These are phyloP conservation scores for Tuber brumale DNA, from an alignment of 495 filamentous ascomycete species.

Conservation along the genomic window DNA sequence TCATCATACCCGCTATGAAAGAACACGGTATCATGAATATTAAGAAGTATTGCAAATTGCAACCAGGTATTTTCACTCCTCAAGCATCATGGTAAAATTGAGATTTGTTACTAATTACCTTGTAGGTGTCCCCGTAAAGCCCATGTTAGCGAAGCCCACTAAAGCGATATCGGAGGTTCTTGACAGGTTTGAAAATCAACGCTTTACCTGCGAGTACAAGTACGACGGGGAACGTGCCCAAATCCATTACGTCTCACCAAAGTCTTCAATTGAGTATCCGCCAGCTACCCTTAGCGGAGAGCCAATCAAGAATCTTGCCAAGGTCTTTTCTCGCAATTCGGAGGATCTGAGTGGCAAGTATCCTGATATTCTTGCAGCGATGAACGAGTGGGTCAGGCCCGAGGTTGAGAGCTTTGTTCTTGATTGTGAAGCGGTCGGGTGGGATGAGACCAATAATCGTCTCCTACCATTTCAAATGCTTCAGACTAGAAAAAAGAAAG, in stretches of 20 bases:
- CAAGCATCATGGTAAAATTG: not conserved
- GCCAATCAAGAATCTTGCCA: constrained; percentile 58
- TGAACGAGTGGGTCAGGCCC: constrained; percentile 79
- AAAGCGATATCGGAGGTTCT: constrained; percentile 98
- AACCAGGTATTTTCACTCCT: constrained; percentile 54
- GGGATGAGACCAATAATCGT: constrained; percentile 88
- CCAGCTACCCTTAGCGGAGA: constrained; percentile 43
- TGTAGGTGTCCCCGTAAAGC: constrained; percentile 71
- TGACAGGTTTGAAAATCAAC: constrained; percentile 90
- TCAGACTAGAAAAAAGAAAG: constrained; percentile 96
- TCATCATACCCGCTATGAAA: constrained; percentile 83
- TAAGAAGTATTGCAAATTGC: constrained; percentile 78
- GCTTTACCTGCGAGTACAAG: constrained; percentile 98
- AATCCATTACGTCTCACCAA: constrained; percentile 91
- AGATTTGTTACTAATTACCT: not conserved
- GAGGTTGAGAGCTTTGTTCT: constrained; percentile 90
- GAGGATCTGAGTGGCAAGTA: constrained; percentile 97
- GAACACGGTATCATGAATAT: constrained; percentile 77
- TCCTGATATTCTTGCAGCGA: constrained; percentile 83
- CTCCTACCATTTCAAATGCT: constrained; percentile 94
- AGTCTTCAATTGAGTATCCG: constrained; percentile 53
- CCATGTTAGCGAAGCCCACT: constrained; percentile 97
- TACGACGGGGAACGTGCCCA: constrained; percentile 96
- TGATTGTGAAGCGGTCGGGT: constrained; percentile 97
- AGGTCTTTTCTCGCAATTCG: constrained; percentile 94